Evolutionary conservation across 2,329 filamentous ascomycete genomes (phyloP).

Genomic region (Aureobasidium sp.): DNA sequence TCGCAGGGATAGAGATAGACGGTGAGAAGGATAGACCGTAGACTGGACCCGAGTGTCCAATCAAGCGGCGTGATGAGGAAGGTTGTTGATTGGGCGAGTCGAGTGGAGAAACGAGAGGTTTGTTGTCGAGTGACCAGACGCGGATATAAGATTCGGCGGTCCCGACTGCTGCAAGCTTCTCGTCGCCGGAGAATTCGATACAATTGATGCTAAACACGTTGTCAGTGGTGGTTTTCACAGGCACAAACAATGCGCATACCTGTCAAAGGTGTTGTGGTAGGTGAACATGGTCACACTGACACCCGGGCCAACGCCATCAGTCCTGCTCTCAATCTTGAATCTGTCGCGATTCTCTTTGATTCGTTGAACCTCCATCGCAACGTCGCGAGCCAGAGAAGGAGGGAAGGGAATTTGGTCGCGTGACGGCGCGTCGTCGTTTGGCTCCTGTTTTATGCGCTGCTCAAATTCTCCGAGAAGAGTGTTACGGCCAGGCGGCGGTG

Average conservation of each 20-base stretch:
- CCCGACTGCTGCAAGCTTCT: constrained; percentile 76
- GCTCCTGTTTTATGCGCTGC: constrained; percentile 78
- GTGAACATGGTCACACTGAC: constrained; percentile 96
- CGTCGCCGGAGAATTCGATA: constrained; percentile 91
- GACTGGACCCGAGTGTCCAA: constrained; percentile 85
- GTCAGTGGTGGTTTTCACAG: constrained; percentile 20
- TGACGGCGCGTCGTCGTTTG: constrained; percentile 68
- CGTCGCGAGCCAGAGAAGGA: constrained; percentile 79
- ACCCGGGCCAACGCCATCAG: constrained; percentile 73
- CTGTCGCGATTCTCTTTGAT: constrained; percentile 88
- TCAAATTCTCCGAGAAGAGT: constrained; percentile 83
- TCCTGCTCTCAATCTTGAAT: constrained; percentile 78
- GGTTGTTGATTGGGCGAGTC: constrained; percentile 51
- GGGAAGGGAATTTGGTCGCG: constrained; percentile 78
- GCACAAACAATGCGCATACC: constrained; percentile 41
- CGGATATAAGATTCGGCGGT: constrained; percentile 94
- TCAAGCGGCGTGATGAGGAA: constrained; percentile 64
- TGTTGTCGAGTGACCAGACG: constrained; percentile 85
- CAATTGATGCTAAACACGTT: constrained; percentile 62
- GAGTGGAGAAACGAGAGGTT: constrained; percentile 63
- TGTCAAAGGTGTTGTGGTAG: constrained; percentile 92
- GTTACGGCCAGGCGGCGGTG: constrained; percentile 62
- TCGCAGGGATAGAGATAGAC: constrained; percentile 43
- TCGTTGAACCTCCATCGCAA: constrained; percentile 89
- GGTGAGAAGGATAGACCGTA: constrained; percentile 88